Percentiles rank a stretch among this genome's conserved stretches.
Evolutionary conservation across 805 yeast species (phyloP).

Genomic region (Clavispora carvajalis): DNA sequence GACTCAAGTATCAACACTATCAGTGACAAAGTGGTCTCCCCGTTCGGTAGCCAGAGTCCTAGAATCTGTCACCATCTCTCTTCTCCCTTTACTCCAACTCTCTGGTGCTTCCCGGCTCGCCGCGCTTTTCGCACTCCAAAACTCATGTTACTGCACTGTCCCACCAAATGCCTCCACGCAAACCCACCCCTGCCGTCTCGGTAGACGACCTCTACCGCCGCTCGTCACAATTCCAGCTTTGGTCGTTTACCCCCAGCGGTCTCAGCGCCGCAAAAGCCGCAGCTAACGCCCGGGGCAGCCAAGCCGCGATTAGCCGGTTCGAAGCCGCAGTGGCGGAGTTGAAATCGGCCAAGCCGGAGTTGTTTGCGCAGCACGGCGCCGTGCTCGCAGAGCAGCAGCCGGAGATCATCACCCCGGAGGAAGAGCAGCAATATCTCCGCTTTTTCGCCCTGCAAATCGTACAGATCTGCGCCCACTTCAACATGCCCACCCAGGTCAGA

Average conservation of each 20-base stretch:
- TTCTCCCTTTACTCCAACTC: no score
- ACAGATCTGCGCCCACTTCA: constrained; percentile 65
- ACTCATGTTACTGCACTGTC: not conserved
- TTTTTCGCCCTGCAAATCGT: constrained; percentile 71
- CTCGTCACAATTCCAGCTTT: constrained; percentile 74
- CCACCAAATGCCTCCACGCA: not conserved
- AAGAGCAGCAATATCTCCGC: constrained; percentile 62
- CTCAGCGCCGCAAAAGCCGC: constrained; percentile 44
- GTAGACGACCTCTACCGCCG: constrained; percentile 86
- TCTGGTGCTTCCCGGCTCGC: no score
- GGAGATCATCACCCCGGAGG: constrained; percentile 54
- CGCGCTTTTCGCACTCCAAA: not conserved
- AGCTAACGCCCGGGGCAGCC: constrained; percentile 53
- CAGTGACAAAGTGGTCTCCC: no score
- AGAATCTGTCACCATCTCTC: no score
- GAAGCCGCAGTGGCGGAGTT: constrained; percentile 16
- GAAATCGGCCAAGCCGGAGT: constrained; percentile 20
- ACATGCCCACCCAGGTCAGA: constrained; percentile 81
- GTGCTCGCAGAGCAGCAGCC: constrained; percentile 29
- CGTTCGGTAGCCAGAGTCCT: no score
- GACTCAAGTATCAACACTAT: no score
- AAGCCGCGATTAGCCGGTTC: constrained; percentile 28
- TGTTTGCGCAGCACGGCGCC: constrained; percentile 24
- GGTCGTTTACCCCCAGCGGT: constrained; percentile 73
- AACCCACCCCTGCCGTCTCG: constrained; percentile 31